Evolutionary conservation across 495 filamentous ascomycete species (phyloP).

Genomic region (Glarea lozoyensis): DNA sequence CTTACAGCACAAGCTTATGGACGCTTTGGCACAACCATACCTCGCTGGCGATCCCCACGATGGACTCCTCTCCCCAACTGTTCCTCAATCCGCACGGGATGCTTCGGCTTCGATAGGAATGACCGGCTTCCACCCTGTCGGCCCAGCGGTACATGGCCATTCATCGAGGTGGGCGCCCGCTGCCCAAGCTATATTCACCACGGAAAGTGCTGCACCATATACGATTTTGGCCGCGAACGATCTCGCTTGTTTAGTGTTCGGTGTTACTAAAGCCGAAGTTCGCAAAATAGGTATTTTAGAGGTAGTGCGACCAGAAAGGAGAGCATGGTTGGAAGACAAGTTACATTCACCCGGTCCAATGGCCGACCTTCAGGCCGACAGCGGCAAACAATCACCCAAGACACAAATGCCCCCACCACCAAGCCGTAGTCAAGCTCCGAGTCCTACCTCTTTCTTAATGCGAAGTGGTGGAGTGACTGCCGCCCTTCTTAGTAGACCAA

Average conservation of each 20-base stretch:
- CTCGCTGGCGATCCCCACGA: constrained; percentile 42
- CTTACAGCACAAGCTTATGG: constrained; percentile 77
- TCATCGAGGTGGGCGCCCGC: constrained; percentile 83
- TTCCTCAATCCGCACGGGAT: constrained; percentile 31
- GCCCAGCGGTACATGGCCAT: constrained; percentile 62
- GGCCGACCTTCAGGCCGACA: constrained; percentile 29
- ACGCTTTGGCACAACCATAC: constrained; percentile 82
- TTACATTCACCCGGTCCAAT: constrained; percentile 38
- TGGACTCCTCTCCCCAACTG: constrained; percentile 29
- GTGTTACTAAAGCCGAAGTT: constrained; percentile 88
- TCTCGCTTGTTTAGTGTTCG: constrained; percentile 90
- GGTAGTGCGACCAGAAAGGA: constrained; percentile 78
- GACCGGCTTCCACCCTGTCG: constrained; percentile 25
- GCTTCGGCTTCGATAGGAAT: no score
- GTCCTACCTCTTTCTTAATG: constrained; percentile 39
- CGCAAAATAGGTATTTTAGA: constrained; percentile 92
- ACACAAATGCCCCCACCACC: constrained; percentile 26
- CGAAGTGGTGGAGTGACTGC: constrained; percentile 72
- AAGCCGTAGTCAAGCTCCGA: constrained; percentile 34
- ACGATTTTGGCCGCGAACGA: constrained; percentile 97
- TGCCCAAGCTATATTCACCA: constrained; percentile 94
- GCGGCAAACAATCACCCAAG: constrained; percentile 31
- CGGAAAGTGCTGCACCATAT: constrained; percentile 79
- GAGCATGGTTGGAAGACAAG: constrained; percentile 85
- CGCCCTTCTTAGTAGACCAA: constrained; percentile 76